These are phyloP conservation scores for Bisporella sp. DNA, from an alignment of 2,329 filamentous ascomycete species.

Conservation along the genomic window DNA sequence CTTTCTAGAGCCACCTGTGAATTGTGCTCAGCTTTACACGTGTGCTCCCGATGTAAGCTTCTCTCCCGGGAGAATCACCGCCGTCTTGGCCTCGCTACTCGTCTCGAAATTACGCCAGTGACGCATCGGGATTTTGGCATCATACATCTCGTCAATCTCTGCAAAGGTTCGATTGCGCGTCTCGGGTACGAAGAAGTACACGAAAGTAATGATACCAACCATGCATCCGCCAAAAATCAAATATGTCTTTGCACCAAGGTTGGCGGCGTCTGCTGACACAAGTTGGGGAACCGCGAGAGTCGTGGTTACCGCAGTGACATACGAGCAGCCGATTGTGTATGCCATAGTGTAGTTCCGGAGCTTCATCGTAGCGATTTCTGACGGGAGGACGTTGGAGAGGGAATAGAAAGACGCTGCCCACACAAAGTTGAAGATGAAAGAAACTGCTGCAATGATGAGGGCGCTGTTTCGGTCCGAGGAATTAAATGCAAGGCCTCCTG, in stretches of 20 bases:
- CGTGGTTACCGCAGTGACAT: constrained; percentile 32
- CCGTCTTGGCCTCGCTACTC: too few relatives aligned
- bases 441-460: neutral
- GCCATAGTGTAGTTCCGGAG: constrained; percentile 32
- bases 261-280: constrained; percentile 9
- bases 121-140: constrained; percentile 22
- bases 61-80: too few relatives aligned
- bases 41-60: too few relatives aligned
- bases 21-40: too few relatives aligned
- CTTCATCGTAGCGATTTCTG: constrained; percentile 30
- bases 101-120: constrained; percentile 11
- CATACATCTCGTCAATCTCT: constrained; percentile 39
- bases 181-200: constrained; percentile 33
- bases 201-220: constrained; percentile 31
- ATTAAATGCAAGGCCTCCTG: neutral
- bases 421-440: neutral
- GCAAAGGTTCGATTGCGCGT: constrained; percentile 34
- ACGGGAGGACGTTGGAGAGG: constrained; percentile 17
- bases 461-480: neutral
- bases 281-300: constrained; percentile 31
- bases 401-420: neutral
- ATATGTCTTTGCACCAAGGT: neutral
- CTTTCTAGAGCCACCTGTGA: too few relatives aligned
- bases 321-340: constrained; percentile 29
- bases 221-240: constrained; percentile 34